Base-by-base conservation (phyloP, 257 asterid genomes). In the Scutellaria galericulata region DNA sequence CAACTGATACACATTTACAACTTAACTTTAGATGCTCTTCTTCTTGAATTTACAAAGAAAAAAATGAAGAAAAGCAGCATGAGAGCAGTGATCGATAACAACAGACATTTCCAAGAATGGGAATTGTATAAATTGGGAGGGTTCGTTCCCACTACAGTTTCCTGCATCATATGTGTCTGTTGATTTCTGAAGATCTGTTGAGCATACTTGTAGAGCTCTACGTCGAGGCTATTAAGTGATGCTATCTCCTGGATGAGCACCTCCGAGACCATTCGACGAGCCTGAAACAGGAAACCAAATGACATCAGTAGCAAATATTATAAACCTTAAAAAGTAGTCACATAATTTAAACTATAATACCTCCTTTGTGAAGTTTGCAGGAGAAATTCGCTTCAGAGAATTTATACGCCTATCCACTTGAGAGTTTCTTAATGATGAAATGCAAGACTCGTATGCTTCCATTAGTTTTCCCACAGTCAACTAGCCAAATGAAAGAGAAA, bases 301-400 rank as follows among this genome's bases (percentile, higher is more conserved):
- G 41, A 62, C 55, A 24, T 75, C 57, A 75, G 66, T 50, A 42
- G 11, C 59, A 60, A 46, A 55, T 8, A 66, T n/a, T 11, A 24
- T 12, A 27, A 66, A 41, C 39, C 20, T 47, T 24, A 15, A 13
- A 15, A 64, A 50, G 35, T 63, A 59, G 45, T 37, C 7, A 24
- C 35, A 7, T 3, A 60, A 66, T 41, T 41, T 55, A 66, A 74
- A 58, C 55, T 54, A 11, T 14, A 24, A 24, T 85, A 90, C 98
- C 96, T 91, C 95, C 79, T 87, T 91, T 8, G 98, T 88, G 60
- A 94, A 91, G 83, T 94, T 94, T 64, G 85, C 97, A 62, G 98
- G 98, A 72, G 81, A 59, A 80, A 94, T 82, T 53, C 72, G 84
- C 80, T 85, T 86, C 47, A 91, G 82, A 67, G 99, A 91, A 66